A percentile compares a stretch with the other conserved stretches of the same genome.
Conservation (phyloP, 148 eudicot species). For the Polygonum maritimum region DNA sequence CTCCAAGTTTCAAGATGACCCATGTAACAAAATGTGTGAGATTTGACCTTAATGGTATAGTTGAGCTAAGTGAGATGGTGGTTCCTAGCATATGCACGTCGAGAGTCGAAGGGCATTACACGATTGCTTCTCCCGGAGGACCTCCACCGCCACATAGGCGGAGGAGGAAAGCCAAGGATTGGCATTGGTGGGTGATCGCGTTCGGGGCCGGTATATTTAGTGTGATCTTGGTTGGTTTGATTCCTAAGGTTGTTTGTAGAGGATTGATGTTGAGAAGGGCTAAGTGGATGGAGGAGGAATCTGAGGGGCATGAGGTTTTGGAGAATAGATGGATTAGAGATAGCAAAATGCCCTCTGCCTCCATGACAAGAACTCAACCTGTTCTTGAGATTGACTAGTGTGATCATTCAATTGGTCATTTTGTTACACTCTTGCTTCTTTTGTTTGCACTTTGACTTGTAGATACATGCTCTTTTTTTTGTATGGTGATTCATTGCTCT, state of each 20-base stretch:
- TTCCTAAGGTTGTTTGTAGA: conserved; percentile 20
- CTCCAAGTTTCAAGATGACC: conserved; percentile 3
- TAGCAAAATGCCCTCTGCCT: conserved; percentile 66
- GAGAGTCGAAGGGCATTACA: conserved; percentile 43
- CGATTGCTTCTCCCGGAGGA: conserved; percentile 30
- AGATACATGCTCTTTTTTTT: background rate
- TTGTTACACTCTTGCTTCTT: background rate
- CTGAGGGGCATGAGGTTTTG: conserved; percentile 48
- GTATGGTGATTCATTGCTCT: background rate
- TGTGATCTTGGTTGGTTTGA: conserved; percentile 20
- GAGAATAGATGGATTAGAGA: conserved; percentile 46
- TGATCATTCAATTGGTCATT: conserved; percentile 25
- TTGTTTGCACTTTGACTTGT: background rate
- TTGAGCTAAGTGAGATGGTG: conserved; percentile 36
- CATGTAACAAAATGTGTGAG: conserved; percentile 35
- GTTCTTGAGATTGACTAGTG: conserved; percentile 41
- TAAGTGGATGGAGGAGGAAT: conserved; percentile 38
- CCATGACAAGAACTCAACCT: conserved; percentile 64
- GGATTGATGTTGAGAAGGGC: conserved; percentile 18
- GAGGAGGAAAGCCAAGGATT: background rate
- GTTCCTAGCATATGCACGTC: conserved; percentile 27
- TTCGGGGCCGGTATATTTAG: conserved; percentile 35
- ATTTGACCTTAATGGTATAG: conserved; percentile 31
- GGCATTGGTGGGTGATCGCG: conserved; percentile 58
- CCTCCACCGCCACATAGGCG: background rate